phyloP scores from a whole-genome alignment of 2,329 filamentous ascomycete species.

The Colletotrichum gloeosporioides region DNA sequence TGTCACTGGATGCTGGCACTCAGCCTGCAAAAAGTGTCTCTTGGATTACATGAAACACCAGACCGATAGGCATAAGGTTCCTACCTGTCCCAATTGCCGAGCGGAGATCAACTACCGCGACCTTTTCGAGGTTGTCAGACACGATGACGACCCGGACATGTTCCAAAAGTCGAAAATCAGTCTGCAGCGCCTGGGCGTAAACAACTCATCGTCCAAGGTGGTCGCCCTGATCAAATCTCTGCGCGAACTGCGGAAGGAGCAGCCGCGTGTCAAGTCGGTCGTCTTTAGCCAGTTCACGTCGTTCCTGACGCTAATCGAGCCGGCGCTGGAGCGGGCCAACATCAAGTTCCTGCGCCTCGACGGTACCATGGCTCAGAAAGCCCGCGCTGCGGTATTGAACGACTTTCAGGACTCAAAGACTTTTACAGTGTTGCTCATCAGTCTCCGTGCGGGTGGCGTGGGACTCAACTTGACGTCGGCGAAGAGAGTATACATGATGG shows the following conservation, averaged over 20 bases:
- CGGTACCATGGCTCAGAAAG: slow-evolving; percentile 86
- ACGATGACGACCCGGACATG: slow-evolving; percentile 66
- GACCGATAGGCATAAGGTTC: slow-evolving; percentile 74
- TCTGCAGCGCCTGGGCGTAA: slow-evolving; percentile 64
- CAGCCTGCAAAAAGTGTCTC: slow-evolving; percentile 93
- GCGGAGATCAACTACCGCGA: slow-evolving; percentile 82
- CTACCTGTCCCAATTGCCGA: slow-evolving; percentile 90
- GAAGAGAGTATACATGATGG: slow-evolving; percentile 96
- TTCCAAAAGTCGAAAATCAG: slow-evolving; percentile 58
- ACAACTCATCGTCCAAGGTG: slow-evolving; percentile 86
- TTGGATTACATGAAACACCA: slow-evolving; percentile 89
- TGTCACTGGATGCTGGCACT: slow-evolving; percentile 97
- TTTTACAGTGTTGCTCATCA: slow-evolving; percentile 81
- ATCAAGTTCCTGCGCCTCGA: slow-evolving; percentile 89
- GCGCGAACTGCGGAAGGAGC: slow-evolving; percentile 67
- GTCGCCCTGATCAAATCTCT: slow-evolving; percentile 79
- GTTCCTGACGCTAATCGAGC: slow-evolving; percentile 89
- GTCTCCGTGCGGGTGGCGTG: slow-evolving; percentile 88
- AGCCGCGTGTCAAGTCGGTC: slow-evolving; percentile 82
- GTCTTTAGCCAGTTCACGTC: slow-evolving; percentile 98
- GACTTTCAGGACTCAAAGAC: slow-evolving; percentile 70
- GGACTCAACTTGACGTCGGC: slow-evolving; percentile 92
- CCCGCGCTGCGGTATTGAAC: slow-evolving; percentile 76
- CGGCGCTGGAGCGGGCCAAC: slow-evolving; percentile 73
- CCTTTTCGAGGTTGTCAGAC: slow-evolving; percentile 88